Base-by-base conservation (phyloP, 1,139 yeast genomes). In the Geotrichum cucujoidarum region DNA sequence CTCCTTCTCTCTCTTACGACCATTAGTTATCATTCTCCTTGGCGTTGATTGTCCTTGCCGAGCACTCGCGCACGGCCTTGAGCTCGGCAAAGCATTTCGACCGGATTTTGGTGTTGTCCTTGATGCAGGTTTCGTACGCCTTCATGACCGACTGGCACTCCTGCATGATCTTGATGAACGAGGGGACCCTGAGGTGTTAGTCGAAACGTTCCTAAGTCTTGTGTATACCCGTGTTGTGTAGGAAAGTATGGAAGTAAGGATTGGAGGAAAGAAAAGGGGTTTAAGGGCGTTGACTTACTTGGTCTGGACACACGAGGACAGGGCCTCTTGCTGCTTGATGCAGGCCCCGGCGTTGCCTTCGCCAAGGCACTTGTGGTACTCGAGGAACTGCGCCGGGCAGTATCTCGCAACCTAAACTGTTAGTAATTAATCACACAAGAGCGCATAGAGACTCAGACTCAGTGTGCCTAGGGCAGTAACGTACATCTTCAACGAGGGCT, bases 301-400 rank as follows among this genome's bases (percentile, higher is more conserved):
- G 4, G 71, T 67, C 58, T 72, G 73, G 53, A 82, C 83, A 62
- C 90, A 83, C 34, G 63, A 60, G 20, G 83, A 74, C 51, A 83
- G 69, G 20, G 66, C 66, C 32, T 64, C 61, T 62, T 81, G 89
- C 56, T 78, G 76, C 36, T 62, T 59, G 1, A 66, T 62, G 58
- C 90, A 83, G 47, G 68, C 64, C 48, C 71, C 59, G 31, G 76
- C 69, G 53, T 74, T 73, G 37, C 74, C 71, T 20, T 67, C 70
- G 48, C 80, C 68, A 69, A 83, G 73, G 57, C 90, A 83, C 56
- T 76, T 77, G 63, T 83, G 87, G 64, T 80, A 81, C 21, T 73
- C 74, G 47, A 83, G 65, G 56, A 83, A 81, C 58, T 76, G 76
- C 53, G 75, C 78, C 0, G 89, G 88, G 61, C 90, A 83, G 57